Base-by-base conservation (phyloP, 75 land plant genomes). In the Ceratopteris richardii region DNA sequence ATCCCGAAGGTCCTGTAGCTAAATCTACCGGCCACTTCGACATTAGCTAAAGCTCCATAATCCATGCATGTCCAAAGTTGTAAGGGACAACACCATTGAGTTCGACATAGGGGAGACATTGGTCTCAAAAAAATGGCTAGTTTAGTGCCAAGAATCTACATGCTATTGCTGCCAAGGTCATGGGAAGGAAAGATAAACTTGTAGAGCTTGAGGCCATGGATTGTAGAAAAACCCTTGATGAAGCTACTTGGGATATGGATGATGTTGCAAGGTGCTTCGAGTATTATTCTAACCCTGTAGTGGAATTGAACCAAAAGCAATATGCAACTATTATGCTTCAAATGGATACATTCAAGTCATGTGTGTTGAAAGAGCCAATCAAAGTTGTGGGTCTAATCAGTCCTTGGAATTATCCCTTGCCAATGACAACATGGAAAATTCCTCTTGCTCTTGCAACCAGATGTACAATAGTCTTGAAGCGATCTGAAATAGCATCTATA, bases 181-280 rank as follows among this genome's bases (percentile, higher is more conserved):
- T 63, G 43, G 99, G 86, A 62, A 79, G 77, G 54, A 90, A 86
- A 36, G 18, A 73, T 25, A 80, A 82, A 62, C 66, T 95, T 25
- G 99, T 92, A 31, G 79, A 79, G 62, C 73, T 95, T 0, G 99
- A 95, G 65, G 78, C 92, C 37, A 58, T 79, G 56, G 99, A 95
- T 59, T 80, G 88, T 64, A 97, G 99, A 50, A 95, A 90, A 66
- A 97, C 99, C 24, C 46, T 95, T 25, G 97, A 90, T 41, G 99
- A 95, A 78, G 80, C 99, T 41, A 82, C 78, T 54, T 95, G 99
- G 97, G 99, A 95, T 57, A 84, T 95, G 99, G 97, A 95, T 80
- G 99, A 95, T 77, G 99, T 95, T 61, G 85, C 88, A 65, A 79
- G 78, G 13, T 95, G 99, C 52, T 95, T 95, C 69, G 99, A 90